phyloP scores from a whole-genome alignment of 1,284 basidiomycete genomes.

The Cryptococcus depauperatus region DNA sequence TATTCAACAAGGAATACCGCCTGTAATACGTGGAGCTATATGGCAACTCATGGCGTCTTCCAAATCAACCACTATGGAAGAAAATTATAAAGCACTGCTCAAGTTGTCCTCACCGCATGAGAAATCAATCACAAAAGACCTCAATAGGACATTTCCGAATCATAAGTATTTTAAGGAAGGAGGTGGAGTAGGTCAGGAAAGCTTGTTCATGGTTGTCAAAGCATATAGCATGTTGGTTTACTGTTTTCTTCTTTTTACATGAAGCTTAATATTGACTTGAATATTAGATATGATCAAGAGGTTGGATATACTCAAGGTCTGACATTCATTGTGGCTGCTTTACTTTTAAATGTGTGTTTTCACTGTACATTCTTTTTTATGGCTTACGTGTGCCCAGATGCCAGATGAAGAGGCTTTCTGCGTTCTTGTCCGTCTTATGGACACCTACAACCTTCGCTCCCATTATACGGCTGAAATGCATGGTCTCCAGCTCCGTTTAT shows the following conservation, averaged over 20 bases:
- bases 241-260: background rate
- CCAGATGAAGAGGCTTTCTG: slow-evolving; percentile 97
- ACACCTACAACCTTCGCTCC: slow-evolving; percentile 88
- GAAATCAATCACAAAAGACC: slow-evolving; percentile 84
- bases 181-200: slow-evolving; percentile 89
- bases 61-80: slow-evolving; percentile 81
- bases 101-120: slow-evolving; percentile 82
- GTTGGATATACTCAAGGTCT: slow-evolving; percentile 97
- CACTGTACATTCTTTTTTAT: background rate
- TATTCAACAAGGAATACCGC: slow-evolving; percentile 86
- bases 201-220: slow-evolving; percentile 93
- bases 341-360: slow-evolving; percentile 72
- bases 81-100: slow-evolving; percentile 70
- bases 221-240: slow-evolving; percentile 87
- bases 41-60: slow-evolving; percentile 98
- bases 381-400: slow-evolving; percentile 56
- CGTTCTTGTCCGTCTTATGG: slow-evolving; percentile 93
- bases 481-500: slow-evolving; percentile 80
- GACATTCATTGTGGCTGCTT: slow-evolving; percentile 88
- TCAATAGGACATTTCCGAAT: slow-evolving; percentile 94
- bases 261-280: slow-evolving; percentile 1
- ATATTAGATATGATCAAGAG: slow-evolving; percentile 77
- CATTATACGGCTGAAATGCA: slow-evolving; percentile 99
- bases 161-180: slow-evolving; percentile 85
- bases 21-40: slow-evolving; percentile 67